Evolutionary conservation across 768 basidiomycete species (phyloP).

Genomic region (Calocybe gangraenosa): DNA sequence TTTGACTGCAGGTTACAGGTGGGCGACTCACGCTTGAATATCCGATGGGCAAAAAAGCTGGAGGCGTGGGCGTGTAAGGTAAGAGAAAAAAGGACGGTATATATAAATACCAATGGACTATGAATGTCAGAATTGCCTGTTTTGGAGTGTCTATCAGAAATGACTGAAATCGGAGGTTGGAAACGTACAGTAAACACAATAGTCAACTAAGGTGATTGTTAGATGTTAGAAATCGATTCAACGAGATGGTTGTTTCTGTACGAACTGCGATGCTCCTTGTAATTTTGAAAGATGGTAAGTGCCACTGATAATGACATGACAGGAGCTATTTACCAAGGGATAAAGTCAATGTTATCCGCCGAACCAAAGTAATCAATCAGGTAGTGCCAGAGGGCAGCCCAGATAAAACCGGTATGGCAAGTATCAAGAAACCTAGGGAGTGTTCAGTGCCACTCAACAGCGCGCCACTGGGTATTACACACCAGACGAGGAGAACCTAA

Average conservation of each 20-base stretch:
- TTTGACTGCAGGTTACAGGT: not conserved
- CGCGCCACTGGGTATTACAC: not conserved
- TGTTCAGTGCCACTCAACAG: not conserved
- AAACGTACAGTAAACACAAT: slow-evolving; percentile 24
- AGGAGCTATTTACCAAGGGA: slow-evolving; percentile 28
- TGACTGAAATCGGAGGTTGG: not conserved
- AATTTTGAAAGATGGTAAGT: not conserved
- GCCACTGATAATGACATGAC: not conserved
- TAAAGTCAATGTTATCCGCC: slow-evolving; percentile 22
- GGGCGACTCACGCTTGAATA: slow-evolving; percentile 19
- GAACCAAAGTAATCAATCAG: slow-evolving; percentile 29
- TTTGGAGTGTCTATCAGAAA: not conserved
- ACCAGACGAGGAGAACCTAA: slow-evolving; percentile 18
- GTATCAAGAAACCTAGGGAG: slow-evolving; percentile 31
- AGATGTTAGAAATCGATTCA: not conserved
- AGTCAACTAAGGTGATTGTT: slow-evolving; percentile 8
- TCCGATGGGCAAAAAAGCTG: slow-evolving; percentile 33
- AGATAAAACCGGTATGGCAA: slow-evolving; percentile 33
- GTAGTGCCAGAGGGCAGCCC: slow-evolving; percentile 36
- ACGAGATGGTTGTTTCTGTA: not conserved
- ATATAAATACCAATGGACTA: slow-evolving; percentile 34
- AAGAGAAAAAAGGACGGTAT: not conserved
- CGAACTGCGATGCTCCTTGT: slow-evolving; percentile 17
- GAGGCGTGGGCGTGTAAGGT: not conserved
- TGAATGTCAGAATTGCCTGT: slow-evolving; percentile 36